These are phyloP conservation scores for Paramecium sexaurelia DNA, from an alignment of 73 alveolate species.

Conservation along the genomic window DNA sequence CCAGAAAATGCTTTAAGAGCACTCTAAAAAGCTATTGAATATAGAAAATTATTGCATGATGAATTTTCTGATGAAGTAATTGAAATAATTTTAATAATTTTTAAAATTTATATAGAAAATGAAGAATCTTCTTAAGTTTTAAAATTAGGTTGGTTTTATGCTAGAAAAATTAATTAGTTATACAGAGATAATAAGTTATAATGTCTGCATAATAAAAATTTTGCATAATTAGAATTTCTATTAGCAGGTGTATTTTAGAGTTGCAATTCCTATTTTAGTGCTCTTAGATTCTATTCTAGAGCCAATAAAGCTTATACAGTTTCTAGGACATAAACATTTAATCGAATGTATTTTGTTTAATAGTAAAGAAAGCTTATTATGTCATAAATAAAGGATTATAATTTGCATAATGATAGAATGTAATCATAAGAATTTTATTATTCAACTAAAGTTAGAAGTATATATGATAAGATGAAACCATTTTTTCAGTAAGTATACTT, in stretches of 20 bases:
- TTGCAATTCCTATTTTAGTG: background rate
- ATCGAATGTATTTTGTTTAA: background rate
- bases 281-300: conserved; percentile 8
- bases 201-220: background rate
- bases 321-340: background rate
- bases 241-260: conserved; percentile 1
- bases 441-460: background rate
- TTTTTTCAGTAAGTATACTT: conserved; percentile 15
- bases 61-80: conserved; percentile 49
- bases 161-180: background rate
- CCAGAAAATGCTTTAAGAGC: conserved; percentile 34
- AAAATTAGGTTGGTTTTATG: conserved; percentile 9
- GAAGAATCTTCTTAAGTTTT: background rate
- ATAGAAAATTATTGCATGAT: background rate
- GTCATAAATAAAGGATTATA: background rate
- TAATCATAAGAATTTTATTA: background rate
- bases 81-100: background rate
- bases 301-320: background rate
- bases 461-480: conserved; percentile 40
- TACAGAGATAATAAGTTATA: background rate
- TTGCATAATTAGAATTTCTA: background rate
- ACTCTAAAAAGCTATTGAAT: background rate
- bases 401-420: background rate
- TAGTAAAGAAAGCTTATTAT: background rate
- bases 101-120: background rate